Evolutionary conservation across 1,284 basidiomycete species (phyloP), one percentile per base, ranked within the genome.

Genomic region (Puccinia coronata): DNA sequence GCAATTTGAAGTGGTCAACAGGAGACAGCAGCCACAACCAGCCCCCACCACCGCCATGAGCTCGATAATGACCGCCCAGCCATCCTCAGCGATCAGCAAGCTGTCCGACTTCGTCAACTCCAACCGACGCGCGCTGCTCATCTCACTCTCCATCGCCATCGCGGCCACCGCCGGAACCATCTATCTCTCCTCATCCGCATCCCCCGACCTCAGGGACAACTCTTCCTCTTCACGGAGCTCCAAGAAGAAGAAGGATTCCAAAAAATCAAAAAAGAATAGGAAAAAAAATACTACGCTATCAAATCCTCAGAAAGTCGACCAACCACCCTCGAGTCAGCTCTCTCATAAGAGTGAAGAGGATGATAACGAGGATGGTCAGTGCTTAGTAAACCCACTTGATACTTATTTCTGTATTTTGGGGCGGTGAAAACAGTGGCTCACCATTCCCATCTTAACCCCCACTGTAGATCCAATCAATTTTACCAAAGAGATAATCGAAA

Each of bases 111-210:
- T 70, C 9, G 36, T 80, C 51, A 55, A 71, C 36, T 36, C 67
- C 16, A 65, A 80, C 39, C 23, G 67, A 36, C 63, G 53, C 51
- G 53, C 67, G 0, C 53, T 80, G 11, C 53, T 80, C 28, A 80
- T 80, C 55, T 61, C 77, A 5, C n/a, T 80, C 34, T 59, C 77
- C 39, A 71, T 80, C 34, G 77, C 77, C n/a, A 61, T 80, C 63
- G 67, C 77, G 5, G 51, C 65, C 34, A 55, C 77, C 20, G 77
- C 77, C 16, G 77, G 77, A 43, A 80, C 77, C 12, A 80, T 80
- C 67, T 80, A 80, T n/a, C 49, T 80, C n/a, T 34, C 43, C n/a
- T 78, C 67, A 18, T 70, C n/a, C n/a, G n/a, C 77, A 34, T 69
- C 61, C 3, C 36, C 49, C 8, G 51, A 63, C 49, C 12, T 23